Conservation (phyloP, 768 basidiomycete species). For the Rhodotorula diobovata region DNA sequence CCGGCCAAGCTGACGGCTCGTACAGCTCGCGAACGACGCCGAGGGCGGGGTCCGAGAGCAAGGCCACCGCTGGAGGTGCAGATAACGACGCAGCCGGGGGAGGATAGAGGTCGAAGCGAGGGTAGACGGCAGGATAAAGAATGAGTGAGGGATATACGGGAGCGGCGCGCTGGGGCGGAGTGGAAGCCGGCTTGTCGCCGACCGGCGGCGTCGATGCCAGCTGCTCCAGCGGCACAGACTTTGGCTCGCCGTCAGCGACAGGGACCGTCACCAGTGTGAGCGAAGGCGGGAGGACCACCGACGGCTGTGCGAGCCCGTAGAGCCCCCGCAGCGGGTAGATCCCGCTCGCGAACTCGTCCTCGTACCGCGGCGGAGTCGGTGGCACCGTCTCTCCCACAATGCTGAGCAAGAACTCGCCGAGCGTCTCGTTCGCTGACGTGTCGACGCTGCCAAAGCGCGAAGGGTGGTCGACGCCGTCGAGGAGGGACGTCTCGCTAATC, state of each 20-base stretch:
- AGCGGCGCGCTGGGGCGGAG: background rate
- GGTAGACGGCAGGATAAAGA: slow-evolving; percentile 15
- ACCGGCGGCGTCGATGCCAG: background rate
- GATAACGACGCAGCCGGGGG: background rate
- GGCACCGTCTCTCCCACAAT: background rate
- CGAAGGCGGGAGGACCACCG: background rate
- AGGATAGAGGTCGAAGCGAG: slow-evolving; percentile 13
- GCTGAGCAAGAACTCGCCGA: background rate
- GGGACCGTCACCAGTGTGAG: background rate
- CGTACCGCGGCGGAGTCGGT: no score
- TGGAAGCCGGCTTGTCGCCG: background rate
- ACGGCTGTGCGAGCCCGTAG: background rate
- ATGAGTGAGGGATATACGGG: background rate
- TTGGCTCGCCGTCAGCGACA: no score
- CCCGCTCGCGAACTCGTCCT: background rate
- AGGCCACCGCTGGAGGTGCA: no score
- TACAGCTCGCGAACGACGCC: no score
- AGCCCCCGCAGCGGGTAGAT: background rate
- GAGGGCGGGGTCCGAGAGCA: no score
- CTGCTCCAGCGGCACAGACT: no score
- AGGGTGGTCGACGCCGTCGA: slow-evolving; percentile 11
- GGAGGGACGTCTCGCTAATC: slow-evolving; percentile 1
- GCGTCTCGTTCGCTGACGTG: background rate
- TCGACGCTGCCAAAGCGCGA: background rate
- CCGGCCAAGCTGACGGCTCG: background rate